phyloP scores from a whole-genome alignment of 2,329 filamentous ascomycete species.

The Monosporascus sp. region DNA sequence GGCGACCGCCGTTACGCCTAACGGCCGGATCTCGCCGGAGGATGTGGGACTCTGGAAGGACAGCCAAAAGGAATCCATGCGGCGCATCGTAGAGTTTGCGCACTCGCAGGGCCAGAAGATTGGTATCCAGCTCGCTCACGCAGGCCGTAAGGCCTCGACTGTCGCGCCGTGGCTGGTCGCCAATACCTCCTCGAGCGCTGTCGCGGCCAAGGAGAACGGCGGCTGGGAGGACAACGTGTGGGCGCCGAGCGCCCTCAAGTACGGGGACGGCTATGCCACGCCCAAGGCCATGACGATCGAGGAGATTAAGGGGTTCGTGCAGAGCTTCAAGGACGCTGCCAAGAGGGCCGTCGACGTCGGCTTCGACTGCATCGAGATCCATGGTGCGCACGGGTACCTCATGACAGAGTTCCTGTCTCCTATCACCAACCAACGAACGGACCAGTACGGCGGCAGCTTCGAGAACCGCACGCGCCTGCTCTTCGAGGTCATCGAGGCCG shows the following conservation, averaged over 20 bases:
- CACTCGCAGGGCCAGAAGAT: constrained; percentile 74
- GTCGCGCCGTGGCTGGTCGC: constrained; percentile 61
- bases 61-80: constrained; percentile 68
- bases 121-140: constrained; percentile 77
- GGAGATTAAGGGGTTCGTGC: constrained; percentile 47
- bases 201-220: constrained; percentile 46
- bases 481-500: constrained; percentile 45
- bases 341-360: constrained; percentile 54
- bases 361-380: constrained; percentile 41
- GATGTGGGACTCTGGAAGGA: constrained; percentile 81
- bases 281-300: constrained; percentile 44
- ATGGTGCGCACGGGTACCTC: constrained; percentile 45
- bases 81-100: constrained; percentile 68
- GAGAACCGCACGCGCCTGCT: constrained; percentile 62
- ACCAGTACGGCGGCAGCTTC: constrained; percentile 58
- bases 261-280: constrained; percentile 51
- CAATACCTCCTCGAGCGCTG: constrained; percentile 37
- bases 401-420: constrained; percentile 38
- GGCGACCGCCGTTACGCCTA: constrained; percentile 67
- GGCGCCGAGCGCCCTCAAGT: constrained; percentile 50
- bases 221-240: constrained; percentile 56
- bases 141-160: constrained; percentile 63
- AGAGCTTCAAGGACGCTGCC: constrained; percentile 51
- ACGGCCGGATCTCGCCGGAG: constrained; percentile 79
- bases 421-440: constrained; percentile 37